A percentile compares a stretch with the other conserved stretches of the same genome.
These are phyloP conservation scores for Phalaenopsis hybrid DNA, from an alignment of 116 monocot species.

Conservation along the genomic window DNA sequence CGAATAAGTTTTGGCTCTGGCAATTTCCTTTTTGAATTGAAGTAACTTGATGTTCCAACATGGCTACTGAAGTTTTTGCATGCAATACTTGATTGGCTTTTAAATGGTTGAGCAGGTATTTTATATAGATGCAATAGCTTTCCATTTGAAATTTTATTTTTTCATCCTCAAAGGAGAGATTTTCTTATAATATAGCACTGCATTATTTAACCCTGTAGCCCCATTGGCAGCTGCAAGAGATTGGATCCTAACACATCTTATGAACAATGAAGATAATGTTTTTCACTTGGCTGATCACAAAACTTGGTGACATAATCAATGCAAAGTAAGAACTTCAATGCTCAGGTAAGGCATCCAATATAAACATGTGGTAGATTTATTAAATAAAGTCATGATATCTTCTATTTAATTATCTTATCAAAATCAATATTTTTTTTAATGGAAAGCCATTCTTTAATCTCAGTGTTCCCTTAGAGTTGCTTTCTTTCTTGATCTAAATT, in stretches of 20 bases:
- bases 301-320: neutral
- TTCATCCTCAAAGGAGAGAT: neutral
- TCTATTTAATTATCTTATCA: neutral
- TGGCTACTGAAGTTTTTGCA: neutral
- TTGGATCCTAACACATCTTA: neutral
- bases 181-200: neutral
- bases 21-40: neutral
- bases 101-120: neutral
- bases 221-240: neutral
- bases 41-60: neutral
- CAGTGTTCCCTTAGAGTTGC: neutral
- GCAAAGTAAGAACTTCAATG: neutral
- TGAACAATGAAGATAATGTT: neutral
- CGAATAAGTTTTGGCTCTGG: neutral
- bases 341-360: neutral
- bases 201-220: neutral
- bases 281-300: neutral
- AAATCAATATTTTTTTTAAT: neutral
- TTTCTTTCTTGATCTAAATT: neutral
- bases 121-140: neutral
- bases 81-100: neutral
- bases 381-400: neutral
- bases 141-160: neutral
- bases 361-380: neutral
- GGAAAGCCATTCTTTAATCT: neutral